Conservation (phyloP, 2,329 filamentous ascomycete species). For the Ophiocordyceps camponoti-saundersi region DNA sequence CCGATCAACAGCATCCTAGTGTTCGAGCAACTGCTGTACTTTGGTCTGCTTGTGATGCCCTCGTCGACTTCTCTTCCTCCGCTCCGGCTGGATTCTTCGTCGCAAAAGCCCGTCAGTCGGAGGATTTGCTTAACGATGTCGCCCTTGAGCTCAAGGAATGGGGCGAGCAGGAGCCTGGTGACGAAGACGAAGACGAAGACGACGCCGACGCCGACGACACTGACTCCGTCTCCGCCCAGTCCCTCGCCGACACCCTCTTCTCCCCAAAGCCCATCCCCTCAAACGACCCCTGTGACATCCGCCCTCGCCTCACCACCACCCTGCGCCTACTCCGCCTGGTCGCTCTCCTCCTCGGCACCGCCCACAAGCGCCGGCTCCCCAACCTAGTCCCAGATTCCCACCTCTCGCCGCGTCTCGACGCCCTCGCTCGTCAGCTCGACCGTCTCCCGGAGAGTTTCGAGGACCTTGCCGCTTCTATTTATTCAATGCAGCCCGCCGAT, state of each 20-base stretch:
- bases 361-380: conserved; percentile 49
- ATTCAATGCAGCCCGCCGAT: conserved; percentile 42
- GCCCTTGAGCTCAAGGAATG: conserved; percentile 78
- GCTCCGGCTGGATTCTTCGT: conserved; percentile 57
- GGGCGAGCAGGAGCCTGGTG: conserved; percentile 54
- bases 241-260: conserved; percentile 53
- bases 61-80: conserved; percentile 44
- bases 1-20: conserved; percentile 31
- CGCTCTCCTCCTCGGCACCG: conserved; percentile 49
- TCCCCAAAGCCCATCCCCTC: conserved; percentile 43
- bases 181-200: conserved; percentile 37
- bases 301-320: conserved; percentile 45
- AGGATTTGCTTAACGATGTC: conserved; percentile 63
- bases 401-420: conserved; percentile 31
- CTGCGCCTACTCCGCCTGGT: conserved; percentile 51
- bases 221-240: conserved; percentile 25
- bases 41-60: conserved; percentile 68
- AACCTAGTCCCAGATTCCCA: conserved; percentile 14
- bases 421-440: conserved; percentile 36
- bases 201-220: conserved; percentile 24
- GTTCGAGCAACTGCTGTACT: conserved; percentile 56
- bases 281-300: conserved; percentile 45
- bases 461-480: conserved; percentile 55
- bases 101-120: conserved; percentile 55
- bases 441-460: conserved; percentile 51